Percentiles rank a stretch among this genome's conserved stretches.
These are phyloP conservation scores for Yamadazyma sp. DNA, from an alignment of 805 yeast genomes.

Conservation along the genomic window DNA sequence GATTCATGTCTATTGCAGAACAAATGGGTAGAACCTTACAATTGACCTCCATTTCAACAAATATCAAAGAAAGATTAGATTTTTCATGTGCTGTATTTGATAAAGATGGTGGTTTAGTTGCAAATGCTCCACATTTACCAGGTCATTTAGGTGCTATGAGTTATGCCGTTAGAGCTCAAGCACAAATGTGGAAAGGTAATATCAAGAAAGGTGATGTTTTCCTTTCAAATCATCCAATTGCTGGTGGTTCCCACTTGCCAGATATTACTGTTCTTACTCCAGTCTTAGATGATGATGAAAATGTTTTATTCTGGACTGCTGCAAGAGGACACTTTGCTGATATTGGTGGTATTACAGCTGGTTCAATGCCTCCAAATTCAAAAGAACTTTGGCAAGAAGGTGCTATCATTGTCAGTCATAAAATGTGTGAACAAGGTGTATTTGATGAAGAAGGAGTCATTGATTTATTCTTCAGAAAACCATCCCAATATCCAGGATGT, in stretches of 20 bases:
- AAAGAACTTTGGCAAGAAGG: slow-evolving; percentile 15
- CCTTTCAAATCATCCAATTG: slow-evolving; percentile 74
- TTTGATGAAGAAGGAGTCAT: slow-evolving; percentile 13
- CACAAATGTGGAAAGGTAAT: slow-evolving; percentile 59
- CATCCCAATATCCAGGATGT: slow-evolving; percentile 12
- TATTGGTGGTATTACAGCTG: slow-evolving; percentile 17
- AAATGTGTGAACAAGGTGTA: slow-evolving; percentile 10
- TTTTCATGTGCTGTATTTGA: slow-evolving; percentile 85
- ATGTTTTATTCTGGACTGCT: slow-evolving; percentile 16
- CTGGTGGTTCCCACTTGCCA: slow-evolving; percentile 82
- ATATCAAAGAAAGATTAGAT: slow-evolving; percentile 78
- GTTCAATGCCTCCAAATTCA: slow-evolving; percentile 11
- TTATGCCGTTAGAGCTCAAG: slow-evolving; percentile 67
- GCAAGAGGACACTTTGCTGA: slow-evolving; percentile 17
- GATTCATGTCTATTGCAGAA: slow-evolving; percentile 88
- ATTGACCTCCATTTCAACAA: slow-evolving; percentile 75
- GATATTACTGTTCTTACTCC: slow-evolving; percentile 38
- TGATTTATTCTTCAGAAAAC: slow-evolving; percentile 16
- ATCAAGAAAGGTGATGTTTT: slow-evolving; percentile 70
- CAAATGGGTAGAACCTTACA: slow-evolving; percentile 81
- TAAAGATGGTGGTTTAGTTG: slow-evolving; percentile 68
- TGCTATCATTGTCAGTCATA: slow-evolving; percentile 11
- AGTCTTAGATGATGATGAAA: slow-evolving; percentile 10
- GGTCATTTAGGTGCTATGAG: slow-evolving; percentile 87
- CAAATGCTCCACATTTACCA: slow-evolving; percentile 86